Conservation (phyloP, 768 basidiomycete genomes). For the Amanita pallidorosea region DNA sequence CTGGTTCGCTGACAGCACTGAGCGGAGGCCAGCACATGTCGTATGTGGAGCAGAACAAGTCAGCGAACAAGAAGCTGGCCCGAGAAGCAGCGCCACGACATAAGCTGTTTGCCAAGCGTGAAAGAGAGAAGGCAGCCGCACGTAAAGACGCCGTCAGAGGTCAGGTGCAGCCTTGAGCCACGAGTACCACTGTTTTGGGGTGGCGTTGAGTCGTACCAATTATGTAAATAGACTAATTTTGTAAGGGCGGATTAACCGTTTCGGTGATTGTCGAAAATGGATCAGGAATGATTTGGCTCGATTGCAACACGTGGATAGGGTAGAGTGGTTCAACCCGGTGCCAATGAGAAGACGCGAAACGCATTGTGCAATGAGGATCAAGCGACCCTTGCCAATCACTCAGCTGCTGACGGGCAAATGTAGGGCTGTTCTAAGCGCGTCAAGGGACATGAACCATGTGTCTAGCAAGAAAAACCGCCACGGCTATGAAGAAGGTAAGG, state of each 20-base stretch:
- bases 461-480: background rate
- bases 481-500: background rate
- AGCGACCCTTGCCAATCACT: constrained; percentile 6
- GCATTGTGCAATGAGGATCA: background rate
- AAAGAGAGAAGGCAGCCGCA: constrained; percentile 57
- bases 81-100: constrained; percentile 46
- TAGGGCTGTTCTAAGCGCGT: background rate
- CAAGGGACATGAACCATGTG: background rate
- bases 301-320: constrained; percentile 4
- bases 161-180: constrained; percentile 4
- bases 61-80: constrained; percentile 74
- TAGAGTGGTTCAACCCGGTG: constrained; percentile 1
- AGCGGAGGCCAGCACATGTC: constrained; percentile 91
- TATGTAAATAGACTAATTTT: constrained; percentile 6
- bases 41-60: constrained; percentile 87
- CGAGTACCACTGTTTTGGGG: background rate
- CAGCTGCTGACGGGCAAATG: background rate
- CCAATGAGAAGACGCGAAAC: background rate
- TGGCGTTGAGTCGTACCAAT: background rate
- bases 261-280: constrained; percentile 1
- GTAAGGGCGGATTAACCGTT: constrained; percentile 4
- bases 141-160: constrained; percentile 28
- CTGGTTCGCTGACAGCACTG: constrained; percentile 72
- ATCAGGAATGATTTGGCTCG: constrained; percentile 5
- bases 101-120: constrained; percentile 76